A percentile compares a stretch with the other conserved stretches of the same genome.
Conservation (phyloP, 2,329 filamentous ascomycete species). For the Moelleriella libera region DNA sequence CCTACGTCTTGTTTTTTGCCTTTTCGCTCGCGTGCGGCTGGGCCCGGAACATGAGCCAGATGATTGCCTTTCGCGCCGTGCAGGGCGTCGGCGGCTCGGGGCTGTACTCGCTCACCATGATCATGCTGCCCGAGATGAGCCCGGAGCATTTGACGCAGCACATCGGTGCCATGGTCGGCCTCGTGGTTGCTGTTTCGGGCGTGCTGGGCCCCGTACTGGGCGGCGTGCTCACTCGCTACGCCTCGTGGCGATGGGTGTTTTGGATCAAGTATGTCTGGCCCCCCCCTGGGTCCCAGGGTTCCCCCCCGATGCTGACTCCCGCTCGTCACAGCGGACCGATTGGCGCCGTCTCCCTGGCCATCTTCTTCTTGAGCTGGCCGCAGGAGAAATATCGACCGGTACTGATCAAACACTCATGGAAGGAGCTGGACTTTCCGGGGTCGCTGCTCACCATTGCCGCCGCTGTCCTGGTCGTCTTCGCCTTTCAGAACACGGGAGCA, state of each 20-base stretch:
- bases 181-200: conserved; percentile 32
- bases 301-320: background rate
- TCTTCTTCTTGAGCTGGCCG: conserved; percentile 39
- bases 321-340: conserved; percentile 25
- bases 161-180: conserved; percentile 32
- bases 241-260: conserved; percentile 40
- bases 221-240: conserved; percentile 32
- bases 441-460: conserved; percentile 37
- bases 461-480: conserved; percentile 40
- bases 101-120: conserved; percentile 41
- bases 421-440: conserved; percentile 37
- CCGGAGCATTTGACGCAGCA: conserved; percentile 23
- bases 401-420: conserved; percentile 26
- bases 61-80: conserved; percentile 33
- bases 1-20: conserved; percentile 37
- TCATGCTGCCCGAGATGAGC: conserved; percentile 36
- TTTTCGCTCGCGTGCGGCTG: conserved; percentile 42
- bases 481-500: conserved; percentile 37
- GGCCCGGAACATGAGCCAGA: conserved; percentile 18
- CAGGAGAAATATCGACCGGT: conserved; percentile 21
- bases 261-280: conserved; percentile 31
- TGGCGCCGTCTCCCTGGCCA: conserved; percentile 26
- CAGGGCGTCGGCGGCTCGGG: conserved; percentile 38
- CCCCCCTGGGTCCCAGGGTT: background rate
- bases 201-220: conserved; percentile 38